Evolutionary conservation across 345 rosid species (phyloP), one percentile per base, ranked within the genome.

Genomic region (Eucalyptus sp.): DNA sequence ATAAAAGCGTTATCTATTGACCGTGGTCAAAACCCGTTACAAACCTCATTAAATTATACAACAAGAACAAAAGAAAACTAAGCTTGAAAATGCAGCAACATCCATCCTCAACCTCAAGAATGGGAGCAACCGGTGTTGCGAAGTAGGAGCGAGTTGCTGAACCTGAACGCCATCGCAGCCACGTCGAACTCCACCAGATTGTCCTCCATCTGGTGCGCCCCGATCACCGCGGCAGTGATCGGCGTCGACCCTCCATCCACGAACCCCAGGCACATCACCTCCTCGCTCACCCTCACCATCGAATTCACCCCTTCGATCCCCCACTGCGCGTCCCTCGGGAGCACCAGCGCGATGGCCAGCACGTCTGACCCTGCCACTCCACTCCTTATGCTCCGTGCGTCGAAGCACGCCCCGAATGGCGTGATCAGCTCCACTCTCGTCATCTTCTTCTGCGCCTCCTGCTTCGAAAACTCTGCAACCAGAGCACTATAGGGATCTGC

Each of bases 151-250:
- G 93, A 90, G 46, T 91, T 90, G 71, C 92, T 93, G 86, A 93
- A 93, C 6, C 94, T 92, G n/a, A 92, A 90, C 46, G 88, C 91
- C 13, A 92, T 90, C 16, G 60, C 24, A 3, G 88, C 91, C 18
- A 92, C 90, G 89, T 93, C 95, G 51, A 93, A 89, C 88, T 93
- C 89, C 52, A 92, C 37, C n/a, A 91, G 79, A 81, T 91, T 92
- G 52, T 92, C 87, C 86, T 91, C 94, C 86, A 93, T 43, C 88
- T 92, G 94, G 79, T 90, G 88, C 50, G 89, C 92, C 29, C 93
- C 93, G 27, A 93, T 89, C 13, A 92, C 93, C 15, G 92, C 81
- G 20, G 93, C 87, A 14, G 93, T 91, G 33, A 11, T 87, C 20
- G 90, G 88, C 8, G 46, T 27, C 29, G 8, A 43, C 10, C 94